Base-by-base conservation (phyloP, 2,329 filamentous ascomycete genomes). In the Pestalotiopsis sp. region DNA sequence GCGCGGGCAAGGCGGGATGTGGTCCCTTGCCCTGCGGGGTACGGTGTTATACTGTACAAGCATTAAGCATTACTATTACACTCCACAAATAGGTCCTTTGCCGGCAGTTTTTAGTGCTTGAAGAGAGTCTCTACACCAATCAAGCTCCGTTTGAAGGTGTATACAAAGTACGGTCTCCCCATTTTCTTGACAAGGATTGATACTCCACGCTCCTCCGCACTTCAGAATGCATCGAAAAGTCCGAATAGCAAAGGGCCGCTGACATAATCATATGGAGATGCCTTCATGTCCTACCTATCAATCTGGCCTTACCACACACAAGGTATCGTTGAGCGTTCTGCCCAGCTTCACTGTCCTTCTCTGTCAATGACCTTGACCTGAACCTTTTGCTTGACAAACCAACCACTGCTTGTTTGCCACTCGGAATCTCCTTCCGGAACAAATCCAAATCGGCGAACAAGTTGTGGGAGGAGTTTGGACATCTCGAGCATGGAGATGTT, bases 401-500 rank as follows among this genome's bases (percentile, higher is more conserved):
- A 64, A 5, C 20, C n/a, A 52, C 41, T 64, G 38, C 12, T 23
- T 17, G 62, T 64, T n/a, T 45, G 17, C 36, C 36, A 64, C 14
- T 20, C n/a, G 2, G 20, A 36, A 12, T 36, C 25, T 14, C 39
- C 14, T 13, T 17, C n/a, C 4, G 20, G 17, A 11, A 38, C 65
- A 27, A 81, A 77, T 14, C 79, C 75, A 63, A 81, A 81, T 11
- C 76, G 73, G 5, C 73, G 74, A 9, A 81, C 64, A 1, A 81
- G 69, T 20, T 78, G 72, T 1, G 82, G 82, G 3, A 84, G 75
- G n/a, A 84, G 66, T 70, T 83, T 84, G 5, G 74, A 75, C 66
- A 85, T 80, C 71, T 85, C 83, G 65, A 85, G 71, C 12, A 81
- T 73, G 1, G 81, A 80, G 23, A 85, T 79, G 66, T 85, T 80